These are phyloP conservation scores for Colletotrichum camelliae DNA, from an alignment of 2,329 filamentous ascomycete genomes.

Conservation along the genomic window DNA sequence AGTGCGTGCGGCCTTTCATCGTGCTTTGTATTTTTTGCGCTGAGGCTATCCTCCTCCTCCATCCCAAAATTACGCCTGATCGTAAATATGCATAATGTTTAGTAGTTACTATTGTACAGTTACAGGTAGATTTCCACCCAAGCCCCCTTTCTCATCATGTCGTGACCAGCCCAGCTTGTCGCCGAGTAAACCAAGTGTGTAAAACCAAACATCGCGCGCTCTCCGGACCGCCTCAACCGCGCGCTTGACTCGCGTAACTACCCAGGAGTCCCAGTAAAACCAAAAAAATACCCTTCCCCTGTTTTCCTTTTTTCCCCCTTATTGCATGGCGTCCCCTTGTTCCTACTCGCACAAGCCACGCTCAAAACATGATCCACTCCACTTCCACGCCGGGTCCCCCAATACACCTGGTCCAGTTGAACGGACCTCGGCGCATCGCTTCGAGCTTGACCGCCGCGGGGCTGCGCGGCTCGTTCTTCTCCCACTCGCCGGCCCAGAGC, in stretches of 20 bases:
- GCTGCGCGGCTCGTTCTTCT: constrained; percentile 39
- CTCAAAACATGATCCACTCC: constrained; percentile 72
- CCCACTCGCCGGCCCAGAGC: constrained; percentile 71
- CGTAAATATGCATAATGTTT: constrained; percentile 12
- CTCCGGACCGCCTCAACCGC: not conserved
- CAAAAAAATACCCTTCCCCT: not conserved
- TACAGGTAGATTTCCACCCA: constrained; percentile 1
- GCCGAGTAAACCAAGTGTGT: not conserved
- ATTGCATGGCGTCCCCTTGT: not conserved
- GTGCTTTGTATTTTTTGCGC: not conserved
- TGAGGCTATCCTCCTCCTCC: not conserved
- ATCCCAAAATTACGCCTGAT: not conserved
- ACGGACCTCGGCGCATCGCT: constrained; percentile 51
- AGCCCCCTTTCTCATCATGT: constrained; percentile 10
- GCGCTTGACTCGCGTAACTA: constrained; percentile 14
- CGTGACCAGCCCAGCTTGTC: constrained; percentile 15
- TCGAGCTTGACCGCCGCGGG: constrained; percentile 38
- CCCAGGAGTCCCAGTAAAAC: not conserved
- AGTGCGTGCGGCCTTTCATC: not conserved
- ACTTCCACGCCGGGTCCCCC: constrained; percentile 62
- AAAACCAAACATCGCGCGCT: not conserved
- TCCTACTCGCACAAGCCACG: not conserved
- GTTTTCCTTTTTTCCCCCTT: not conserved
- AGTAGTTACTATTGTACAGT: constrained; percentile 18
- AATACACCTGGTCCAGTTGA: constrained; percentile 64